phyloP scores from a whole-genome alignment of 192 early-diverging fungal species.

The Rhizophagus clarus region DNA sequence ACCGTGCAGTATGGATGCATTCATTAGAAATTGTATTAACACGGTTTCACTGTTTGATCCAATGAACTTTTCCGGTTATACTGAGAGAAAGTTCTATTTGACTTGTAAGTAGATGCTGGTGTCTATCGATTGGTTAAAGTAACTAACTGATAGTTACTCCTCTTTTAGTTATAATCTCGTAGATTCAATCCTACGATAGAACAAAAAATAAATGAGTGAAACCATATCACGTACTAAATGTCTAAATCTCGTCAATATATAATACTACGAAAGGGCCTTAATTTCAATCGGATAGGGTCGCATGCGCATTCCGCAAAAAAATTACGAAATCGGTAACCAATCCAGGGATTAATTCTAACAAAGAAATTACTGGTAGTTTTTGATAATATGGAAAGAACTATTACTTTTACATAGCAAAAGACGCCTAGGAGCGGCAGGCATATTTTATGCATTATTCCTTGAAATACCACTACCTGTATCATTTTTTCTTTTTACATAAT shows the following conservation, averaged over 20 bases:
- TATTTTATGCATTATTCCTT: no score
- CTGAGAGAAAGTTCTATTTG: slow-evolving; percentile 28
- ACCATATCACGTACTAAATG: slow-evolving; percentile 11
- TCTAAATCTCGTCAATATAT: slow-evolving; percentile 11
- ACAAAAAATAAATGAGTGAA: slow-evolving; percentile 16
- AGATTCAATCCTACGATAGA: slow-evolving; percentile 23
- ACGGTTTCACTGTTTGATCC: not conserved
- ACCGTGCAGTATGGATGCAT: slow-evolving; percentile 26
- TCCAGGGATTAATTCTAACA: no score
- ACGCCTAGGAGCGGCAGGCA: no score
- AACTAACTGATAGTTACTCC: not conserved
- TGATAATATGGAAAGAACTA: no score
- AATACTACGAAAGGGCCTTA: slow-evolving; percentile 20
- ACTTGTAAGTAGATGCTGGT: slow-evolving; percentile 21
- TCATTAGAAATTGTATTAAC: not conserved
- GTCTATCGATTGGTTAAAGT: not conserved
- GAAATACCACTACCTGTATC: no score
- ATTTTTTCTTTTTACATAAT: no score
- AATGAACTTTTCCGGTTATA: slow-evolving; percentile 23
- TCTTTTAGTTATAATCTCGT: slow-evolving; percentile 11
- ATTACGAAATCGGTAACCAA: no score
- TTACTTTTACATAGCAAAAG: no score
- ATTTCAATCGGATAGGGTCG: slow-evolving; percentile 31
- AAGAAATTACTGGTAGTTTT: no score
- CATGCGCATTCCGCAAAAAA: no score